Conservation (phyloP, 768 basidiomycete genomes). For the Xanthoconium stramineum region DNA sequence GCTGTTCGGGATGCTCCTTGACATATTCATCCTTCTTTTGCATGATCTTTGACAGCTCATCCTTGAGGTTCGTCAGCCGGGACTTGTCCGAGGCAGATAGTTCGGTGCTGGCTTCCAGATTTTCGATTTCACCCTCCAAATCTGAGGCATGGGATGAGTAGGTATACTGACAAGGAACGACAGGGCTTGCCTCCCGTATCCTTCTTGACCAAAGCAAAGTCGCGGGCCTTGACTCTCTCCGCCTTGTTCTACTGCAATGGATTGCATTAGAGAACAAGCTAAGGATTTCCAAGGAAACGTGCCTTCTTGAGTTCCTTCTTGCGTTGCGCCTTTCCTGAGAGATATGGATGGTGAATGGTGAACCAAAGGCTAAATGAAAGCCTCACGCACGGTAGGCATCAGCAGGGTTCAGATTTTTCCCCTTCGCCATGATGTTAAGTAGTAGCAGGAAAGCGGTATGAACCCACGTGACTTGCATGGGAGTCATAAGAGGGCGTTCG, state of each 20-base stretch:
- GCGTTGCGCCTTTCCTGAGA: slow-evolving; percentile 81
- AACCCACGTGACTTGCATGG: slow-evolving; percentile 25
- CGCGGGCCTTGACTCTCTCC: slow-evolving; percentile 73
- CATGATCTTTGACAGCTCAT: slow-evolving; percentile 75
- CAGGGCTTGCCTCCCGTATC: slow-evolving; percentile 70
- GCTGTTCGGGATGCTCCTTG: slow-evolving; percentile 89
- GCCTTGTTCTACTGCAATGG: slow-evolving; percentile 82
- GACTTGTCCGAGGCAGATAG: slow-evolving; percentile 51
- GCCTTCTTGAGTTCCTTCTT: slow-evolving; percentile 96
- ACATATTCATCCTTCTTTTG: slow-evolving; percentile 91
- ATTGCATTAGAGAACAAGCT: slow-evolving; percentile 7
- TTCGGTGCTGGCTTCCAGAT: slow-evolving; percentile 50
- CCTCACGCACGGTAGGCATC: slow-evolving; percentile 77
- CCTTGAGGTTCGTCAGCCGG: slow-evolving; percentile 68
- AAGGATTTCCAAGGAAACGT: slow-evolving; percentile 16
- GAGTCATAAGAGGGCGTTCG: slow-evolving; percentile 20
- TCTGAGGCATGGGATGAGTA: slow-evolving; percentile 42
- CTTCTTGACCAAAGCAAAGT: slow-evolving; percentile 91
- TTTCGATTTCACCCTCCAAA: slow-evolving; percentile 76
- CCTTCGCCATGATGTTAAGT: slow-evolving; percentile 73
- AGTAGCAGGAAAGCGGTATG: background rate
- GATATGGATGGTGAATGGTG: background rate
- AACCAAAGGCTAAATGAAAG: background rate
- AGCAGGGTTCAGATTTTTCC: slow-evolving; percentile 87
- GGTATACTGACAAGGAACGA: background rate